Evolutionary conservation across 805 yeast genomes (phyloP), one percentile per base, ranked within the genome.

Genomic region (Candida vaughaniae): DNA sequence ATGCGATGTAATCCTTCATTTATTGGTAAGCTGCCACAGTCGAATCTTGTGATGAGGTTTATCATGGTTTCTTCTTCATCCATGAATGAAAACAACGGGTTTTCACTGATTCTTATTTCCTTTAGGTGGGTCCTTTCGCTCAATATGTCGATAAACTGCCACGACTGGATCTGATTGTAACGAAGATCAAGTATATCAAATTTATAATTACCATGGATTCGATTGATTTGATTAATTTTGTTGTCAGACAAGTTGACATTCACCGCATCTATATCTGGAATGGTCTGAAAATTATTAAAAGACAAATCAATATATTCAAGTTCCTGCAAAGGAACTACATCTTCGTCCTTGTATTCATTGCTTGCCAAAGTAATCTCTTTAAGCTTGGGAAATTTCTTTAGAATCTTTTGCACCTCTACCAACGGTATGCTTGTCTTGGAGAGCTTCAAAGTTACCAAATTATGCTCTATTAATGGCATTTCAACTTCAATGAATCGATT

Each of bases 81-180:
- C 11, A 62, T 25, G 10, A 25, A 36, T 6, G 46, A 47, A 25
- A 69, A 61, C 1, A 85, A 26, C 1, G 87, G 83, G 40, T 83
- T 84, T 4, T 59, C 64, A 36, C 66, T 66, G 11, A 84, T 60
- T 33, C 77, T 63, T 1, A 87, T 52, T 1, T 71, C 64, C 2
- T 39, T 34, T 6, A 86, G 51, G 6, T 80, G 76, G 28, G 77
- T 70, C 9, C 23, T 22, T 9, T 6, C 27, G 8, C 41, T 32
- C 5, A 46, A 18, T 0, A 33, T 29, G 39, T 80, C 86, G 3
- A 84, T 52, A 16, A 58, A 68, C 0, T 42, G 29, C 82, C 85
- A 83, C 0, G 49, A 25, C 0, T 42, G 17, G 1, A 86, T 62
- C 0, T 44, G 25, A 49, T 84, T 85, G 40, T 64, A 43, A 11